phyloP scores from a whole-genome alignment of 257 asterid species.

The Solanum pinnatisectum region DNA sequence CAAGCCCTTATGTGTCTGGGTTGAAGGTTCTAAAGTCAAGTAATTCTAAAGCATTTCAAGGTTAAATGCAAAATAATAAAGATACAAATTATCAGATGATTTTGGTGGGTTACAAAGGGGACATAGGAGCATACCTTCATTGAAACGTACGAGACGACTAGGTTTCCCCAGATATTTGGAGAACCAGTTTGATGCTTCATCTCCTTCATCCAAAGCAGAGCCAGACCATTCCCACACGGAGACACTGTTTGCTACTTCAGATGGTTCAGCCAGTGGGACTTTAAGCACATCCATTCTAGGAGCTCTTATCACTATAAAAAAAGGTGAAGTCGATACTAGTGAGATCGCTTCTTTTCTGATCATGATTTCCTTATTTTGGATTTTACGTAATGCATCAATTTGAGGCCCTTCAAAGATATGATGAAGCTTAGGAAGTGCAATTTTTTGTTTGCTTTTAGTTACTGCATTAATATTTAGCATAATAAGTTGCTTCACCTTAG shows the following conservation, averaged over 20 bases:
- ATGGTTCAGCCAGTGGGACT: conserved; percentile 12
- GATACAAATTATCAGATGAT: not conserved
- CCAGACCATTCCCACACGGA: conserved; percentile 30
- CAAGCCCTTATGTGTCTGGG: not conserved
- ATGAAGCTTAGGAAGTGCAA: not conserved
- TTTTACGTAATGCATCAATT: not conserved
- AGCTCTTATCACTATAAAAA: conserved; percentile 9
- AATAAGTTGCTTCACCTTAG: not conserved
- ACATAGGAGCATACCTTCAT: conserved; percentile 16
- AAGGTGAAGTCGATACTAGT: not conserved
- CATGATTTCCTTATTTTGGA: not conserved
- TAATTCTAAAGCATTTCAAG: not conserved
- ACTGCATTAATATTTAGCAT: not conserved
- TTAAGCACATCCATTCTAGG: conserved; percentile 19
- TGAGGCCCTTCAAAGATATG: not conserved
- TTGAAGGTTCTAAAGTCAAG: not conserved
- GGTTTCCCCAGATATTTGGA: conserved; percentile 23
- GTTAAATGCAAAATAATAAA: not conserved
- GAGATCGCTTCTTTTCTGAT: not conserved
- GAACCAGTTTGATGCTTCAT: conserved; percentile 21
- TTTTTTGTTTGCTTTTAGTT: not conserved
- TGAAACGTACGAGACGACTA: conserved; percentile 24
- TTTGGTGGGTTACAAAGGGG: not conserved
- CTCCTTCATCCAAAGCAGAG: conserved; percentile 30
- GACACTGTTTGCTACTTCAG: conserved; percentile 7